Base-by-base conservation (phyloP, 2,329 filamentous ascomycete species). In the Dothideomycetes sp. region DNA sequence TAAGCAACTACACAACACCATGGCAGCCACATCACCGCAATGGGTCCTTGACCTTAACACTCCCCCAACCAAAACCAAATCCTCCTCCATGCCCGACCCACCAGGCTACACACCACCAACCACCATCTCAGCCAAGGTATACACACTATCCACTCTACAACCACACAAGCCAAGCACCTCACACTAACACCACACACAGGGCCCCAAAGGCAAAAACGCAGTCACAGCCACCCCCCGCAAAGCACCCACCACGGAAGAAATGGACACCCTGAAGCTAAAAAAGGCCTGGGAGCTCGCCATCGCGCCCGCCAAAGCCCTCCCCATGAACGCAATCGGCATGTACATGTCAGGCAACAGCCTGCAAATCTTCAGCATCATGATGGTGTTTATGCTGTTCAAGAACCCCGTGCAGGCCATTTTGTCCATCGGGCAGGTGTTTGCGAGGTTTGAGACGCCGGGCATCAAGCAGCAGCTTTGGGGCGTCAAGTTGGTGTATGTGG, bases 251-350 rank as follows among this genome's bases (percentile, higher is more conserved):
- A 63, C 80, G 49, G 83, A 83, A 53, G 88, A 96, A 64, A 95
- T 88, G 73, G 89, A 96, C 60, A 87, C 82, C 16, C 71, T 98
- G 47, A 96, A 96, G 70, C 69, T 98, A 53, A 98, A 98, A 66
- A 98, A 98, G 63, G 91, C 91, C 0, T 98, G 91, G 91, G 91
- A 98, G 63, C 76, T 98, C 33, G 89, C 91, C 31, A 77, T 98
- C 35, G 89, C 82, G 2, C 91, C 91, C 1, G 81, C 91, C 46
- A 98, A 98, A 69, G 80, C 82, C 58, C 72, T 98, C 34, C 91
- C 91, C 43, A 98, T 98, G 91, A 96, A 93, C 42, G 88, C 81
- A 47, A 89, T 98, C 60, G 95, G 95, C 80, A 96, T 96, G 87
- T 98, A 98, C 73, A 98, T 98, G 91, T 93, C 89, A 22, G 91